Base-by-base conservation (phyloP, 441 rosid species). In the Gossypium davidsonii region DNA sequence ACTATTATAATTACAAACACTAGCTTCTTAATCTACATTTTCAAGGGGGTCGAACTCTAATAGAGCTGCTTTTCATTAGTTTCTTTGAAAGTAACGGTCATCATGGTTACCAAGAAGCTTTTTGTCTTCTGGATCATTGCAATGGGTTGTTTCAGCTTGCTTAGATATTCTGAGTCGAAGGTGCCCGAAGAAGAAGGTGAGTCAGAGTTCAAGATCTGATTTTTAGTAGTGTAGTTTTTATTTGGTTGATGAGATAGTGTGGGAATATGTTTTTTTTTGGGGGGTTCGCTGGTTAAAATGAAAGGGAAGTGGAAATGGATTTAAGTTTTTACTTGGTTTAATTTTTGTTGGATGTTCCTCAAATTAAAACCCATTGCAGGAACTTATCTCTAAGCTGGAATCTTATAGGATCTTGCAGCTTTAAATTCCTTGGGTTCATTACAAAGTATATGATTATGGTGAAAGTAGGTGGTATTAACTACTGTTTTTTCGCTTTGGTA, bases 151-250 rank as follows among this genome's bases (percentile, higher is more conserved):
- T 83, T 84, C 70, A 39, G 61, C 49, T 70, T 80, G 79, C 73
- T 76, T 68, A 67, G 73, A 53, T 53, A 81, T 59, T 77, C 79
- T 67, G 86, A 82, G 71, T 78, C 86, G 12, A 85, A 79, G 79
- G 76, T 91, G 75, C 88, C 88, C 12, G 84, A 85, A 56, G 81
- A 78, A 39, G 94, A 89, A 89, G 94, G 97, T 88, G 14, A 25
- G 85, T 76, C 67, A 70, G 67, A 34, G 56, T 49, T 11, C 15
- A 9, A 44, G 72, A 63, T 51, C 55, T 58, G 3, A 52, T 6
- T 8, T 51, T 28, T 34, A 17, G 37, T 62, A 1, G 5, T 75
- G 25, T 21, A 49, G 6, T 68, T 61, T 66, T 15, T 70, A 60
- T 75, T 68, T 72, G 63, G 55, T 77, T 62, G 63, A 26, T 51